Evolutionary conservation across 352 stramenopile species (phyloP).

Genomic region (Pythium dissotocum): DNA sequence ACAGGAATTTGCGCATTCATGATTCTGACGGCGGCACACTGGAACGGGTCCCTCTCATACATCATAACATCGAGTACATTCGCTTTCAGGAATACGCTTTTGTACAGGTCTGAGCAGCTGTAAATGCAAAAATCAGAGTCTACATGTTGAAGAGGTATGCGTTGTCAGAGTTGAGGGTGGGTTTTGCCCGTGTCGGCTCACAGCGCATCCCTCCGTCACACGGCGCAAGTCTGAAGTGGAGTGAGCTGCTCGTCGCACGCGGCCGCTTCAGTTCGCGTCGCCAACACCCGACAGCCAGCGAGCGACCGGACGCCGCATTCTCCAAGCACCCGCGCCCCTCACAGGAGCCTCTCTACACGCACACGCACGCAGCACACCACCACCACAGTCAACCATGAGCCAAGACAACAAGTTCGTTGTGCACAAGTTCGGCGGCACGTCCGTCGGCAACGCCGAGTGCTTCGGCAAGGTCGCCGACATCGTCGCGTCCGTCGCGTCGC

Average conservation of each 20-base stretch:
- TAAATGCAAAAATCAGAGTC: background rate
- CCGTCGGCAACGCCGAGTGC: slow-evolving; percentile 91
- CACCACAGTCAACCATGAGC: slow-evolving; percentile 21
- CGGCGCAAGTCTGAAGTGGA: slow-evolving; percentile 2
- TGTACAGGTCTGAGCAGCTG: background rate
- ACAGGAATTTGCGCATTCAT: slow-evolving; percentile 29
- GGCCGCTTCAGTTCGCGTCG: slow-evolving; percentile 11
- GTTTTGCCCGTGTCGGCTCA: background rate
- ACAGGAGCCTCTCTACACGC: background rate
- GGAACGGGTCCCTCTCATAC: slow-evolving; percentile 3
- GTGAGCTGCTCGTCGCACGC: background rate
- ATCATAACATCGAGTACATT: background rate
- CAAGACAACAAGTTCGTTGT: slow-evolving; percentile 81
- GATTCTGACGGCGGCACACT: background rate
- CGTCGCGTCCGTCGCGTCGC: slow-evolving; percentile 43
- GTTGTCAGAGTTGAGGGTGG: slow-evolving; percentile 7
- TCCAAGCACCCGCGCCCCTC: slow-evolving; percentile 11
- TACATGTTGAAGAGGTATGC: slow-evolving; percentile 2
- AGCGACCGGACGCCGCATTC: slow-evolving; percentile 8
- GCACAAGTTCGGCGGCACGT: slow-evolving; percentile 98
- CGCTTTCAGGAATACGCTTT: slow-evolving; percentile 4
- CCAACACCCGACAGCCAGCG: background rate
- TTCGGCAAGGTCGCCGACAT: slow-evolving; percentile 88
- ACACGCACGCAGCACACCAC: background rate
- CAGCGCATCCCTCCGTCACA: slow-evolving; percentile 13